Evolutionary conservation across 2,329 filamentous ascomycete genomes (phyloP).

Genomic region (Claviceps monticola): DNA sequence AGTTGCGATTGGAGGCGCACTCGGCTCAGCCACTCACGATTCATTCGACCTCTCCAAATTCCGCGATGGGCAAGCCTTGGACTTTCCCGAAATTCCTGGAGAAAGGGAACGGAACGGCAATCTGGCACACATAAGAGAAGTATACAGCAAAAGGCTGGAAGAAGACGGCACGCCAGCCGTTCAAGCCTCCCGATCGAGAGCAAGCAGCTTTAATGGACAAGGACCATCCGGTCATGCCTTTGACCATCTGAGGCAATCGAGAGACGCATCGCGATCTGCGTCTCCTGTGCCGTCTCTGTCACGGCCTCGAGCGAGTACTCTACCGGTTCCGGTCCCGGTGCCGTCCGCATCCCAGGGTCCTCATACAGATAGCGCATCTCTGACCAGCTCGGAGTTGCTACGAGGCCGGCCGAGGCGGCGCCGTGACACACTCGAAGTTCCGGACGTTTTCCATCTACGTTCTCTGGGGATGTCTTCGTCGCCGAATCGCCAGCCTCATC

Average conservation of each 20-base stretch:
- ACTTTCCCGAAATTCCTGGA: slow-evolving; percentile 43
- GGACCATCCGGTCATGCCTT: slow-evolving; percentile 1
- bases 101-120: slow-evolving; percentile 20
- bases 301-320: slow-evolving; percentile 6
- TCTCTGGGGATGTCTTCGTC: neutral
- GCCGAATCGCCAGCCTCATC: neutral
- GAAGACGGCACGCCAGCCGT: slow-evolving; percentile 18
- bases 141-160: slow-evolving; percentile 24
- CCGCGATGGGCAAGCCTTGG: slow-evolving; percentile 27
- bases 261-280: slow-evolving; percentile 3
- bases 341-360: neutral
- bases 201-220: slow-evolving; percentile 21
- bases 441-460: neutral
- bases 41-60: slow-evolving; percentile 36
- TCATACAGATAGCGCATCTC: neutral
- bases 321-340: neutral
- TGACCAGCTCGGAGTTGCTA: neutral
- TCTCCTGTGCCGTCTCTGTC: slow-evolving; percentile 1
- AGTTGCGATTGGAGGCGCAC: slow-evolving; percentile 26
- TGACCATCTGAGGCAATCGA: neutral
- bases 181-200: slow-evolving; percentile 17
- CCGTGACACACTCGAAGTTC: slow-evolving; percentile 9
- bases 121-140: slow-evolving; percentile 23
- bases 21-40: slow-evolving; percentile 34
- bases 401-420: slow-evolving; percentile 5